phyloP scores from a whole-genome alignment of 1,284 basidiomycete species.

The Ganoderma lucidum region DNA sequence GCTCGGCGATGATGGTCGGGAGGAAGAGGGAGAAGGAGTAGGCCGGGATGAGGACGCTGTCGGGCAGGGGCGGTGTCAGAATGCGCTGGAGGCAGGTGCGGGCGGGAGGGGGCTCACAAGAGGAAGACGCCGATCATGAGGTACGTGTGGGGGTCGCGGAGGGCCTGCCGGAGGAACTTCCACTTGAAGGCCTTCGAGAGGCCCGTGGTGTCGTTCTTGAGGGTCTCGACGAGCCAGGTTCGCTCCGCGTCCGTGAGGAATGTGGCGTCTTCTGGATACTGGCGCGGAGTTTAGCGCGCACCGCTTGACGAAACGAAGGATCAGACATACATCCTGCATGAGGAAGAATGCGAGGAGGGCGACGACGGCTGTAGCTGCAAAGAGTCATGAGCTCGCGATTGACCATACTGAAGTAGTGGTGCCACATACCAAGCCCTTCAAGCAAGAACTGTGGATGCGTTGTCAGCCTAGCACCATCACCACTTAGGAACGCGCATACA shows the following conservation, averaged over 20 bases:
- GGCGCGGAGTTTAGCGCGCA: neutral
- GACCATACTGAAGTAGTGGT: neutral
- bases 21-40: constrained; percentile 32
- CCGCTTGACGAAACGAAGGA: neutral
- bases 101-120: constrained; percentile 19
- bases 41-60: constrained; percentile 25
- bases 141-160: constrained; percentile 48
- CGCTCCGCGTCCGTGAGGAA: constrained; percentile 43
- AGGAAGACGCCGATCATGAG: constrained; percentile 43
- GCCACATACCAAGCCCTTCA: constrained; percentile 6
- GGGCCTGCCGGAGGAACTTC: constrained; percentile 36
- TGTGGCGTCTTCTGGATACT: constrained; percentile 10
- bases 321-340: constrained; percentile 11
- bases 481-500: neutral
- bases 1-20: constrained; percentile 42
- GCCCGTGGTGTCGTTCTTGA: constrained; percentile 36
- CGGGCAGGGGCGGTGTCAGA: constrained; percentile 54
- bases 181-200: constrained; percentile 34
- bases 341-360: constrained; percentile 11
- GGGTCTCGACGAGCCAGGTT: constrained; percentile 42
- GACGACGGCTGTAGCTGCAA: constrained; percentile 4
- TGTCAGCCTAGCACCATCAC: neutral
- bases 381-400: neutral
- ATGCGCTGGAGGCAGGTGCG: no score
- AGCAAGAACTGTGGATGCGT: neutral